A percentile compares a stretch with the other conserved stretches of the same genome.
Evolutionary conservation across 2,329 filamentous ascomycete genomes (phyloP).

Genomic region (Coleophoma crateriformis): DNA sequence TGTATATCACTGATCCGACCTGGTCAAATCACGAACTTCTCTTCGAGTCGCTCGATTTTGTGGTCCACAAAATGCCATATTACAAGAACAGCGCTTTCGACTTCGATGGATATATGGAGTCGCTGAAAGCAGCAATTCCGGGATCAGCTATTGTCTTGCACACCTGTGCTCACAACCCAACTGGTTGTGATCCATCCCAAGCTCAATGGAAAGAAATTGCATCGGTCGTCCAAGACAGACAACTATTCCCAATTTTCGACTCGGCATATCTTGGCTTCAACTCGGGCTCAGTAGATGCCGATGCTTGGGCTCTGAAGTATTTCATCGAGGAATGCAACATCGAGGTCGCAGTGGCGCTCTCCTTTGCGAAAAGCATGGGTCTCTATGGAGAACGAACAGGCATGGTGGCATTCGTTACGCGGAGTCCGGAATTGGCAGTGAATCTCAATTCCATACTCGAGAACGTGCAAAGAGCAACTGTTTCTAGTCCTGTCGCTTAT

Average conservation of each 20-base stretch:
- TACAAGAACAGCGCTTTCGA: slow-evolving; percentile 28
- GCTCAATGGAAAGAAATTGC: slow-evolving; percentile 28
- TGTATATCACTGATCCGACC: slow-evolving; percentile 34
- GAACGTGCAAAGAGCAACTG: slow-evolving; percentile 26
- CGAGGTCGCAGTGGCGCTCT: slow-evolving; percentile 52
- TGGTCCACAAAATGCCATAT: slow-evolving; percentile 29
- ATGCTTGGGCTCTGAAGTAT: slow-evolving; percentile 25
- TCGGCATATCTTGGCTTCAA: slow-evolving; percentile 27
- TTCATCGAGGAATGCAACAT: slow-evolving; percentile 29
- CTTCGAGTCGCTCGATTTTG: slow-evolving; percentile 27
- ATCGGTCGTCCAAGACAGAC: slow-evolving; percentile 11
- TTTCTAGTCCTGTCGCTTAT: slow-evolving; percentile 30
- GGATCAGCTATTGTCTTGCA: slow-evolving; percentile 30
- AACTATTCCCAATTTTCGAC: slow-evolving; percentile 28
- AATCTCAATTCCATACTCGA: slow-evolving; percentile 25
- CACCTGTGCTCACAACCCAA: slow-evolving; percentile 38
- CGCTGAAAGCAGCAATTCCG: slow-evolving; percentile 21
- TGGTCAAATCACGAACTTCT: slow-evolving; percentile 36
- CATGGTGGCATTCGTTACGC: slow-evolving; percentile 18
- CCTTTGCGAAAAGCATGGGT: slow-evolving; percentile 57
- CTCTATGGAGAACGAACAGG: slow-evolving; percentile 27
- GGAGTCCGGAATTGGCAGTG: slow-evolving; percentile 5
- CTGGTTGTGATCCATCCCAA: slow-evolving; percentile 32
- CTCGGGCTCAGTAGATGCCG: slow-evolving; percentile 23
- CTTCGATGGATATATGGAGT: slow-evolving; percentile 24